Conservation (phyloP, 2,329 filamentous ascomycete genomes). For the Aspergillus proliferans region DNA sequence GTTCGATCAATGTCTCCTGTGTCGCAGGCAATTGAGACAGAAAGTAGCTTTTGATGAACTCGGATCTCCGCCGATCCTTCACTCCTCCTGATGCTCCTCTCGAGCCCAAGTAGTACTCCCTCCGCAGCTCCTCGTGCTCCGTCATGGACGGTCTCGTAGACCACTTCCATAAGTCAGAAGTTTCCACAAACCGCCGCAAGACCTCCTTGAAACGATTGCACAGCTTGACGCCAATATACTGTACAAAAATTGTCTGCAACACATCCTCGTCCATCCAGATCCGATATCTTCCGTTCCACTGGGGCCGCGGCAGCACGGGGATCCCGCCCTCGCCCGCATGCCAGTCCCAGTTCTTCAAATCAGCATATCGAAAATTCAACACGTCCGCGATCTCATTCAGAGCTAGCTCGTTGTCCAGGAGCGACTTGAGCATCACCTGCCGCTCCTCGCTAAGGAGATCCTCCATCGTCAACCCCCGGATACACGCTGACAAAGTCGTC, state of each 20-base stretch:
- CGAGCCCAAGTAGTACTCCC: constrained; percentile 21
- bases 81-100: constrained; percentile 14
- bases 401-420: constrained; percentile 34
- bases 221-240: constrained; percentile 37
- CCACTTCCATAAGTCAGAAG: constrained; percentile 9
- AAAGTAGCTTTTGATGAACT: background rate
- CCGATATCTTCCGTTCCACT: constrained; percentile 41
- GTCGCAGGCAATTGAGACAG: background rate
- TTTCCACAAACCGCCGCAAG: constrained; percentile 8
- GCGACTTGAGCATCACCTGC: constrained; percentile 34
- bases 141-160: constrained; percentile 4
- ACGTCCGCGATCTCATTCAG: constrained; percentile 41
- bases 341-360: constrained; percentile 40
- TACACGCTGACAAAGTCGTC: constrained; percentile 25
- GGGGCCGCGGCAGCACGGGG: constrained; percentile 37
- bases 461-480: constrained; percentile 35
- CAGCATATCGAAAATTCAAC: constrained; percentile 39
- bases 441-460: constrained; percentile 42
- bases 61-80: background rate
- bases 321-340: constrained; percentile 36
- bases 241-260: constrained; percentile 41
- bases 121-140: constrained; percentile 19
- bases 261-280: constrained; percentile 45
- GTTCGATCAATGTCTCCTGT: background rate
- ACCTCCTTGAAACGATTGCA: constrained; percentile 21